These are phyloP conservation scores for Podaxis carcinomalis DNA, from an alignment of 768 basidiomycete genomes.

Conservation along the genomic window DNA sequence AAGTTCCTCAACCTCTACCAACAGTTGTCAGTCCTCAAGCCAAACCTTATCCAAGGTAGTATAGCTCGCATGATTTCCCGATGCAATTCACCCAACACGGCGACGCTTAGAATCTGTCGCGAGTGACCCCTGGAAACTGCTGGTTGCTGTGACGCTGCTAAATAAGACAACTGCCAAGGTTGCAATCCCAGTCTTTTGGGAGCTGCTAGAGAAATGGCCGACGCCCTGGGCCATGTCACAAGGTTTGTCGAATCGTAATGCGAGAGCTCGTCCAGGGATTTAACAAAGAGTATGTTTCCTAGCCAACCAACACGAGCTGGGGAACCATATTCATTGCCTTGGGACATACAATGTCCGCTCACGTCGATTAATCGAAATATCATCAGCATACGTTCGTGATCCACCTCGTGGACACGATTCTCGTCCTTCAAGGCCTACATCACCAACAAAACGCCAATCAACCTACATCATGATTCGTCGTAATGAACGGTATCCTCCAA, in stretches of 20 bases:
- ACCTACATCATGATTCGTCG: slow-evolving; percentile 13
- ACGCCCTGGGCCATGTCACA: slow-evolving; percentile 48
- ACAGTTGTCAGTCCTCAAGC: slow-evolving; percentile 25
- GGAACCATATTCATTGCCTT: slow-evolving; percentile 43
- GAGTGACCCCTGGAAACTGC: slow-evolving; percentile 63
- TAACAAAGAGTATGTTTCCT: background rate
- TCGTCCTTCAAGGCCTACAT: slow-evolving; percentile 25
- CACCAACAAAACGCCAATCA: slow-evolving; percentile 9
- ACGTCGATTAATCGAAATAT: slow-evolving; percentile 50
- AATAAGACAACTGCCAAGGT: slow-evolving; percentile 65
- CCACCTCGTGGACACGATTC: slow-evolving; percentile 31
- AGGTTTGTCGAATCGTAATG: slow-evolving; percentile 32
- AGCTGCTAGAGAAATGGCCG: slow-evolving; percentile 53
- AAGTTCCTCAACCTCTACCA: slow-evolving; percentile 19
- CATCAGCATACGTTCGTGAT: slow-evolving; percentile 43
- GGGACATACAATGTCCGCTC: slow-evolving; percentile 59
- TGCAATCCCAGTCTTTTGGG: slow-evolving; percentile 64
- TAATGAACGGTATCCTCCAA: slow-evolving; percentile 35
- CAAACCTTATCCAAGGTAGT: slow-evolving; percentile 36
- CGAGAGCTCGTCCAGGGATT: background rate
- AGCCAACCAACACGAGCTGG: slow-evolving; percentile 44
- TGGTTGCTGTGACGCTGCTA: slow-evolving; percentile 62
- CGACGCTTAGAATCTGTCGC: slow-evolving; percentile 41
- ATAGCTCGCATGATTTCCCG: background rate
- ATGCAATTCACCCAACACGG: background rate